Evolutionary conservation across 306 rosid genomes (phyloP).

Genomic region (Pyrus betulifolia): DNA sequence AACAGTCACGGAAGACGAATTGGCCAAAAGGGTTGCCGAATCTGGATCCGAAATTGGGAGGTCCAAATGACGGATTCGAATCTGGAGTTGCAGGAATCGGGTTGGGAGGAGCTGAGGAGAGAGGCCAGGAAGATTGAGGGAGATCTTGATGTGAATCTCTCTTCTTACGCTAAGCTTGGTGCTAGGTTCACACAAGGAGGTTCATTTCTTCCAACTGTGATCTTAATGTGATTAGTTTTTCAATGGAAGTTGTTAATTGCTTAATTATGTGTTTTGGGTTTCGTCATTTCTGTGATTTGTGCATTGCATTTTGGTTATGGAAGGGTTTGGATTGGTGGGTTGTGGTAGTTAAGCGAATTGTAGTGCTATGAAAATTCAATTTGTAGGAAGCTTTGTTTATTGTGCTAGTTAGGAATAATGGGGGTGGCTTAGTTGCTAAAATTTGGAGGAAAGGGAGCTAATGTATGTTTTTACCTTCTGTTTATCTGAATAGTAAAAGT

Average conservation of each 20-base stretch:
- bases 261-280: neutral
- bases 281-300: neutral
- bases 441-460: neutral
- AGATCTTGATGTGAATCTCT: constrained; percentile 94
- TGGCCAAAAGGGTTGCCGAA: neutral
- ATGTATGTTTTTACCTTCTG: neutral
- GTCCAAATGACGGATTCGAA: constrained; percentile 59
- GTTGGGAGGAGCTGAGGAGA: constrained; percentile 94
- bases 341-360: constrained; percentile 1
- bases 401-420: neutral
- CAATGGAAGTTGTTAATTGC: neutral
- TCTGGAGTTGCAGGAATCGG: constrained; percentile 96
- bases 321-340: neutral
- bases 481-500: neutral
- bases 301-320: constrained; percentile 1
- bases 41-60: constrained; percentile 22
- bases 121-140: constrained; percentile 98
- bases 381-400: neutral
- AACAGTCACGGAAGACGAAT: neutral
- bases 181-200: constrained; percentile 90
- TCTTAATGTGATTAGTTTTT: neutral
- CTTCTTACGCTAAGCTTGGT: constrained; percentile 87
- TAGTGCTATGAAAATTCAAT: neutral
- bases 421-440: neutral
- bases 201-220: constrained; percentile 5